Conservation (phyloP, 1,284 basidiomycete species). For the Veloboletus limbatus region DNA sequence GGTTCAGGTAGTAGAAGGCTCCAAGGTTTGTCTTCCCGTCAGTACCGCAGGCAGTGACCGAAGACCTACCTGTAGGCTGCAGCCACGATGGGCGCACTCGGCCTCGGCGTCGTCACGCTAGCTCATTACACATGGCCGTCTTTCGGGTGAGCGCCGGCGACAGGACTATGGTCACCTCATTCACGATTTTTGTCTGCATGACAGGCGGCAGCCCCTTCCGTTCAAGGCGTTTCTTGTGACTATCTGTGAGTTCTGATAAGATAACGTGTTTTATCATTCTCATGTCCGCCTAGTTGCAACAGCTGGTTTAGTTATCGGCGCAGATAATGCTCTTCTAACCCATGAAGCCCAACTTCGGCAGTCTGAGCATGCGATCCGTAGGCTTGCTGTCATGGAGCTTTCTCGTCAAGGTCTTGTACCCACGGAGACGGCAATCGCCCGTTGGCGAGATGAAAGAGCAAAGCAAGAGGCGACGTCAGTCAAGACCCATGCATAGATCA, state of each 20-base stretch:
- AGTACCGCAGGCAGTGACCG: neutral
- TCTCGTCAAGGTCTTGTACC: conserved; percentile 71
- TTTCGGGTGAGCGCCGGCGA: conserved; percentile 54
- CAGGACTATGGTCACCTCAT: neutral
- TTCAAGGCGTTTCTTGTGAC: conserved; percentile 78
- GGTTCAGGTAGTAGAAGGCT: conserved; percentile 52
- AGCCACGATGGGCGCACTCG: conserved; percentile 49
- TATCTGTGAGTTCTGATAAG: conserved; percentile 42
- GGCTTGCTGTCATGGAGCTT: conserved; percentile 73
- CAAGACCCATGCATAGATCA: conserved; percentile 5
- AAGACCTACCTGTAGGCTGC: conserved; percentile 53
- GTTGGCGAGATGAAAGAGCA: conserved; percentile 61
- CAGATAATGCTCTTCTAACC: conserved; percentile 70
- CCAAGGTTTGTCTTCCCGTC: conserved; percentile 37
- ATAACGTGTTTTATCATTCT: neutral
- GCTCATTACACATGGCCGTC: conserved; percentile 76
- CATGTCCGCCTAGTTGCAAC: conserved; percentile 46
- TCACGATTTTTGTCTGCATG: neutral
- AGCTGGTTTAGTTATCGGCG: conserved; percentile 70
- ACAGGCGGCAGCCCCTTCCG: conserved; percentile 73
- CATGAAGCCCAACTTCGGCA: conserved; percentile 66
- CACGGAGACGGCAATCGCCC: conserved; percentile 79
- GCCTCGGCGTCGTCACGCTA: conserved; percentile 59
- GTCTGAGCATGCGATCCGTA: conserved; percentile 67
- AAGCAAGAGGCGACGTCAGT: conserved; percentile 11